Base-by-base conservation (phyloP, 768 basidiomycete genomes). In the Rhodosporidiobolus odoratus region DNA sequence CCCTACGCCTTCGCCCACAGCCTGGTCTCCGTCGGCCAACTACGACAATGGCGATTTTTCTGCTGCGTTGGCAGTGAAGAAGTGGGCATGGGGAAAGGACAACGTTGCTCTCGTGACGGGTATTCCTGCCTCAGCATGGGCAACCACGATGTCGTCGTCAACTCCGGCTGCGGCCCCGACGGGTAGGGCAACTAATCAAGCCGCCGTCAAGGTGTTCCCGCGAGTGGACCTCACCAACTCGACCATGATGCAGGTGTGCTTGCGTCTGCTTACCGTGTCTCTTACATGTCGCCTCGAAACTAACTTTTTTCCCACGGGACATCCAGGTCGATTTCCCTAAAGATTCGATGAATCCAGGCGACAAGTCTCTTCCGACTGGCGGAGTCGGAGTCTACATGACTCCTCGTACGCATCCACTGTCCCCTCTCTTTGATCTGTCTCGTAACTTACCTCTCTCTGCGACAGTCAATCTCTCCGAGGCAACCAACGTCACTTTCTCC, bases 361-460 rank as follows among this genome's bases (percentile, higher is more conserved):
- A 68, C 41, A 40, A 61, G 48, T 43, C 41, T 9, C 66, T 43
- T 4, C 58, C 70, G 3, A 56, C 62, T 12, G 76, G 76, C 2
- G 76, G 76, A 0, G 61, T 72, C 16, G 76, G 75, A 25, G 45
- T 72, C 37, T 77, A 77, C 66, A 35, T 68, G 15, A 62, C 47
- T 15, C 66, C 61, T 41, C 57, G 72, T 74, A 37, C 56, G 73
- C 47, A 9, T 3, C 5, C 25, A 3, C 17, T 38, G n/a, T 37
- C 7, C 40, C 3, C 38, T 48, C 45, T 30, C n/a, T n/a, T 16
- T 6, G 3, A 6, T 12, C 3, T 13, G 4, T 3, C 7, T 25
- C 15, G 12, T 9, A 27, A 32, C 63, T 66, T 21, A 57, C 25
- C 48, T 12, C 1, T 1, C 35, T n/a, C 37, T 58, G 6, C 10